Conservation (phyloP, 2,329 filamentous ascomycete genomes). For the Macroventuria anomochaeta region DNA sequence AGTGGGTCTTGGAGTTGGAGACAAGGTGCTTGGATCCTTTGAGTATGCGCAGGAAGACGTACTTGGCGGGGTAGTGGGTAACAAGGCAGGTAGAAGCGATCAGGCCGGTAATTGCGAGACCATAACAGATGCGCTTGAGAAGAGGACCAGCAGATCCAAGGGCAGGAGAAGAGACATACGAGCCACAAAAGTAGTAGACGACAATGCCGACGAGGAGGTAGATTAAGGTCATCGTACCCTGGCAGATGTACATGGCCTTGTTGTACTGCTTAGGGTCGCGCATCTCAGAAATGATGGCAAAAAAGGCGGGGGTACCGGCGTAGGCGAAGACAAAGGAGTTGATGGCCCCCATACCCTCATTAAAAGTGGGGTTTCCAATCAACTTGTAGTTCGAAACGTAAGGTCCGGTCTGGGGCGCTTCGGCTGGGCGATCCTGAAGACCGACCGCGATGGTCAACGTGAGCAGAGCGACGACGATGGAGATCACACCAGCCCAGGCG, state of each 20-base stretch:
- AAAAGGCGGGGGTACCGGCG: conserved; percentile 65
- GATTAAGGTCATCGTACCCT: conserved; percentile 63
- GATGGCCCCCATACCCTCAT: conserved; percentile 61
- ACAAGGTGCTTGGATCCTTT: conserved; percentile 60
- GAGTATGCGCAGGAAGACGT: conserved; percentile 63
- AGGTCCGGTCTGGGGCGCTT: conserved; percentile 17
- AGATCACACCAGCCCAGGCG: conserved; percentile 13
- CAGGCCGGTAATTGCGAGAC: conserved; percentile 51
- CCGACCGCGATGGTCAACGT: conserved; percentile 22
- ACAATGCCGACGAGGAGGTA: conserved; percentile 66
- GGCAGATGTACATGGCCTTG: conserved; percentile 65
- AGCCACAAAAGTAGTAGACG: conserved; percentile 66
- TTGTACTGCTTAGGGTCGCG: conserved; percentile 62
- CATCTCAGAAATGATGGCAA: conserved; percentile 71
- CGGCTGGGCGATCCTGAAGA: conserved; percentile 22
- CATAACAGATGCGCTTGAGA: conserved; percentile 68
- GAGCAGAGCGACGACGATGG: conserved; percentile 4
- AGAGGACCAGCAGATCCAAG: conserved; percentile 65
- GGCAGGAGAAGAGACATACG: conserved; percentile 67
- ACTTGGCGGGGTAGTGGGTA: conserved; percentile 56
- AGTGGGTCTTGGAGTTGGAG: conserved; percentile 58
- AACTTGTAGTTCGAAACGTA: conserved; percentile 54
- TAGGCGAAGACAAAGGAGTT: conserved; percentile 64
- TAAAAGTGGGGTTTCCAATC: conserved; percentile 63
- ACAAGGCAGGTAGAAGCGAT: conserved; percentile 1